Evolutionary conservation across 331 rosid species (phyloP).

Genomic region (Malus hybrid): DNA sequence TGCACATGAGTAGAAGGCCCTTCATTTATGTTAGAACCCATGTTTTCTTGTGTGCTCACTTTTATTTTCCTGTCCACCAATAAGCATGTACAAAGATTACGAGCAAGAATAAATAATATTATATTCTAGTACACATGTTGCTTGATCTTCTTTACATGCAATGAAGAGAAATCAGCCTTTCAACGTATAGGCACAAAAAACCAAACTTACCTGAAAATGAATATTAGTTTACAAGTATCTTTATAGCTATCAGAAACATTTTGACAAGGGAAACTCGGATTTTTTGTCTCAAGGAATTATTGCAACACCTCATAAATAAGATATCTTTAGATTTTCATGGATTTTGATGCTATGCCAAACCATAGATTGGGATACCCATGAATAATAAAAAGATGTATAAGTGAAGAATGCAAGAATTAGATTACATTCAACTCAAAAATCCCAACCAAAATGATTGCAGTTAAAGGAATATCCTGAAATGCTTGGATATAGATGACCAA

Average conservation of each 20-base stretch:
- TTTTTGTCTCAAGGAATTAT: neutral
- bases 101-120: neutral
- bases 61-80: slow-evolving; percentile 49
- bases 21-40: slow-evolving; percentile 35
- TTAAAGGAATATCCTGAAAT: neutral
- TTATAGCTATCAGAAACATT: neutral
- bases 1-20: slow-evolving; percentile 37
- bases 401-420: neutral
- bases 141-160: neutral
- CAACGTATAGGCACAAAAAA: neutral
- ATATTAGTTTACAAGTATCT: neutral
- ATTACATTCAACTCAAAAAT: neutral
- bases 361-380: neutral
- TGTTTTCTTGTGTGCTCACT: slow-evolving; percentile 31
- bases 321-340: neutral
- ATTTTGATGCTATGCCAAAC: neutral
- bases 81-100: neutral
- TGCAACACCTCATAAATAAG: neutral
- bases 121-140: neutral
- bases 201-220: neutral
- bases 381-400: neutral
- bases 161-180: neutral
- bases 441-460: neutral
- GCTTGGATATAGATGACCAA: neutral
- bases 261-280: neutral